phyloP scores from a whole-genome alignment of 305 asterid genomes.

The Plantago lanceolata region DNA sequence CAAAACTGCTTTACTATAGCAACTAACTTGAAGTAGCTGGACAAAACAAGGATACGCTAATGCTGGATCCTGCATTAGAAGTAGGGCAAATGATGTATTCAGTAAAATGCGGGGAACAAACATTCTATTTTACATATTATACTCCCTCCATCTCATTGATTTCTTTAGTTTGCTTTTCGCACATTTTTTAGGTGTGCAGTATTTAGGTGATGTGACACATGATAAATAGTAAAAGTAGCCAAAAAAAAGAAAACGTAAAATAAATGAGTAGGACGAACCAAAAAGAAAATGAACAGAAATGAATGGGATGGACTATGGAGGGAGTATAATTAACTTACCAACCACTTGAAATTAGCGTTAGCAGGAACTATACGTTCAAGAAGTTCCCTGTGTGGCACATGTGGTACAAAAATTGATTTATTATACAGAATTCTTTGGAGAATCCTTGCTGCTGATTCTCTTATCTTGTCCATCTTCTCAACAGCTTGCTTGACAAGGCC shows the following conservation, averaged over 20 bases:
- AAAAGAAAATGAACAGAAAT: too few relatives aligned
- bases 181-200: too few relatives aligned
- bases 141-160: too few relatives aligned
- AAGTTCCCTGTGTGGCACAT: conserved; percentile 60
- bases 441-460: conserved; percentile 80
- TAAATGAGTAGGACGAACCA: too few relatives aligned
- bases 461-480: conserved; percentile 91
- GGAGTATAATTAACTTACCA: conserved; percentile 45
- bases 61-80: conserved; percentile 65
- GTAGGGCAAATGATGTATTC: conserved; percentile 22
- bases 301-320: too few relatives aligned
- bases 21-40: conserved; percentile 58
- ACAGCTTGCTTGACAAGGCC: conserved; percentile 81
- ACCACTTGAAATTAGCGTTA: conserved; percentile 63
- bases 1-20: conserved; percentile 65
- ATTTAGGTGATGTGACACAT: too few relatives aligned
- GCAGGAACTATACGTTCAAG: conserved; percentile 59
- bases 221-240: too few relatives aligned
- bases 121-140: conserved; percentile 7
- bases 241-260: too few relatives aligned
- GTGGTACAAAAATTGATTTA: conserved; percentile 53
- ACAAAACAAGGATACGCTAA: conserved; percentile 74
- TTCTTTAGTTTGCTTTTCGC: too few relatives aligned
- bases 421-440: conserved; percentile 67
- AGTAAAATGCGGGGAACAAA: conserved; percentile 15